Conservation (phyloP, 257 asterid genomes). For the Nicotiana noctiflora region DNA sequence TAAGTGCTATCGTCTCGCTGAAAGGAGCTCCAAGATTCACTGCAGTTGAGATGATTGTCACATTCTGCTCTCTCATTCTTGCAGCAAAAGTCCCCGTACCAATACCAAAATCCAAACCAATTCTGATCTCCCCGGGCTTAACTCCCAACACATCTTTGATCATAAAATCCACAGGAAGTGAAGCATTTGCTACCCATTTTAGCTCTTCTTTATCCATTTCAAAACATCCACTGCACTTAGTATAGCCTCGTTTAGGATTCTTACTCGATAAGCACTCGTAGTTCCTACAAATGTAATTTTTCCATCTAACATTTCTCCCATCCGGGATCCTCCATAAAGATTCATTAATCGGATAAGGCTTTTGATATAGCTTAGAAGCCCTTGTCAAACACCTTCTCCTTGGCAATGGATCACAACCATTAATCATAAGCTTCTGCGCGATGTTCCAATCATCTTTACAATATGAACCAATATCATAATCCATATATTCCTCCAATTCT, state of each 20-base stretch:
- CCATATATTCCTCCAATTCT: slow-evolving; percentile 84
- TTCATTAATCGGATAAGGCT: slow-evolving; percentile 74
- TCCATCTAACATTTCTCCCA: slow-evolving; percentile 89
- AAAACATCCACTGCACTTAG: slow-evolving; percentile 68
- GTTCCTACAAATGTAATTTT: slow-evolving; percentile 65
- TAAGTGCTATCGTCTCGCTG: slow-evolving; percentile 70
- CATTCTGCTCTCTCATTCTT: slow-evolving; percentile 69
- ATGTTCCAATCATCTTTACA: slow-evolving; percentile 84
- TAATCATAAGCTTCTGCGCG: slow-evolving; percentile 76
- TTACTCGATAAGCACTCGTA: slow-evolving; percentile 74
- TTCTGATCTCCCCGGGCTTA: slow-evolving; percentile 61
- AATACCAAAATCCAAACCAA: slow-evolving; percentile 68
- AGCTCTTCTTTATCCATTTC: slow-evolving; percentile 81
- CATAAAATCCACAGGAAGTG: slow-evolving; percentile 38
- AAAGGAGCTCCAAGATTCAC: slow-evolving; percentile 86
- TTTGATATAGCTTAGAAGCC: slow-evolving; percentile 71
- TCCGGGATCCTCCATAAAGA: slow-evolving; percentile 79
- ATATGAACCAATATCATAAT: slow-evolving; percentile 77
- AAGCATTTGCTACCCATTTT: slow-evolving; percentile 51
- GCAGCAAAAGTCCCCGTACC: slow-evolving; percentile 92
- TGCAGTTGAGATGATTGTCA: slow-evolving; percentile 64
- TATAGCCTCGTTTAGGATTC: slow-evolving; percentile 61
- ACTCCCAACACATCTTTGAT: slow-evolving; percentile 44
- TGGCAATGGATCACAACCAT: slow-evolving; percentile 85
- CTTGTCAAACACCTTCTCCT: slow-evolving; percentile 72